Evolutionary conservation across 495 filamentous ascomycete genomes (phyloP).

Genomic region (Pyrenopolyporus hunteri): DNA sequence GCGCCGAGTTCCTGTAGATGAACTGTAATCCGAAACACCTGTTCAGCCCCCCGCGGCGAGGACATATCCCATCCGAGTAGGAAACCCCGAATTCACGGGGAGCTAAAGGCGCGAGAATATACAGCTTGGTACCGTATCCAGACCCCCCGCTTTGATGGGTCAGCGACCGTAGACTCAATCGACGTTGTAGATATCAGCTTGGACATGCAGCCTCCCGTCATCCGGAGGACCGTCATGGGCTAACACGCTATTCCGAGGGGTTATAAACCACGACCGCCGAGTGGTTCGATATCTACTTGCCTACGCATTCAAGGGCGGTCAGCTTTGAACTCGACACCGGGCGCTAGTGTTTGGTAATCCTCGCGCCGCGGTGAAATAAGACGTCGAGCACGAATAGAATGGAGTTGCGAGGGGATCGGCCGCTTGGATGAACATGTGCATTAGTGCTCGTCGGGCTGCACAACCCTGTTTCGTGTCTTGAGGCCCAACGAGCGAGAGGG

Average conservation of each 20-base stretch:
- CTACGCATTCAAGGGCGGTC: neutral
- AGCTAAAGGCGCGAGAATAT: neutral
- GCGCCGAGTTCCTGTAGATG: neutral
- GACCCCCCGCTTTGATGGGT: neutral
- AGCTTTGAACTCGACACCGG: neutral
- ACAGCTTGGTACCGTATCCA: neutral
- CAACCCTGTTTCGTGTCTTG: constrained; percentile 3
- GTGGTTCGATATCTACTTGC: too few relatives aligned
- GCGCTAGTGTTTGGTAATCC: constrained; percentile 1
- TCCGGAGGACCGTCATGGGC: neutral
- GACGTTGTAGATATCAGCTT: neutral
- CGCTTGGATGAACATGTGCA: constrained; percentile 4
- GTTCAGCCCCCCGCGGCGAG: neutral
- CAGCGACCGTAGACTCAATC: neutral
- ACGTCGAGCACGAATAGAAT: neutral
- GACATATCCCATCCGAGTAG: neutral
- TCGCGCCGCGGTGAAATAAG: constrained; percentile 5
- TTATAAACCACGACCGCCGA: neutral
- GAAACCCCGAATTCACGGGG: constrained; percentile 13
- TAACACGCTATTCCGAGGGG: neutral
- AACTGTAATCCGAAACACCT: neutral
- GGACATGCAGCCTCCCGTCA: neutral
- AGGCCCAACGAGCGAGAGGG: constrained; percentile 23
- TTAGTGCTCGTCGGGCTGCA: constrained; percentile 24
- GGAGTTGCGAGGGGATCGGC: neutral